These are phyloP conservation scores for Irpex rosettiformis DNA, from an alignment of 1,284 basidiomycete genomes.

Conservation along the genomic window DNA sequence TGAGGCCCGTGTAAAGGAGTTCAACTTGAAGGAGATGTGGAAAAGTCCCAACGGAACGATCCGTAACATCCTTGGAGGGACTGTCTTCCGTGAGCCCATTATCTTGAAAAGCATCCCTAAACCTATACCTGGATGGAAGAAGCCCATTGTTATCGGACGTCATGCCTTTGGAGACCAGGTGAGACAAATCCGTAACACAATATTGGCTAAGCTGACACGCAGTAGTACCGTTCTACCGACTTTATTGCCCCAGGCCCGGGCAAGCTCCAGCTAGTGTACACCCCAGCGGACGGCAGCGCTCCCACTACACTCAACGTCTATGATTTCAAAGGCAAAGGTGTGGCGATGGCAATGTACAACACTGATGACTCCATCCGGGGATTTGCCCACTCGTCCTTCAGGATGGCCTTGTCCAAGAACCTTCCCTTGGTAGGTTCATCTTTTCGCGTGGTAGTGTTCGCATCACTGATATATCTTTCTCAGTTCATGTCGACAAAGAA, in stretches of 20 bases:
- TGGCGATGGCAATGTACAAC: slow-evolving; percentile 94
- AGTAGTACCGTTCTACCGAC: slow-evolving; percentile 86
- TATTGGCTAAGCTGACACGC: not conserved
- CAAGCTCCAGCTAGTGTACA: slow-evolving; percentile 87
- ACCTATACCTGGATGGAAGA: slow-evolving; percentile 94
- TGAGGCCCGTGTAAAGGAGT: slow-evolving; percentile 91
- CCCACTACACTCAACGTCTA: slow-evolving; percentile 77
- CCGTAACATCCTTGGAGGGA: slow-evolving; percentile 95
- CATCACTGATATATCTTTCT: not conserved
- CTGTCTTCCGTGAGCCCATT: slow-evolving; percentile 98
- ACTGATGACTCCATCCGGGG: slow-evolving; percentile 94
- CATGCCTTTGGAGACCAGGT: slow-evolving; percentile 98
- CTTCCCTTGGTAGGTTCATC: slow-evolving; percentile 69
- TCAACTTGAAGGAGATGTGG: slow-evolving; percentile 99
- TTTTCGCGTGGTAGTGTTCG: not conserved
- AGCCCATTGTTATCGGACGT: slow-evolving; percentile 95
- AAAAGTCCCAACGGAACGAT: slow-evolving; percentile 94
- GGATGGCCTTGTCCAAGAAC: slow-evolving; percentile 96
- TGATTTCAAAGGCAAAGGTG: slow-evolving; percentile 86
- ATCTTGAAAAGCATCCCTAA: slow-evolving; percentile 88
- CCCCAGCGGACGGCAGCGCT: slow-evolving; percentile 68
- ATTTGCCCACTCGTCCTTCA: slow-evolving; percentile 97
- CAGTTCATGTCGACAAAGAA: slow-evolving; percentile 98
- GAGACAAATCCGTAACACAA: not conserved
- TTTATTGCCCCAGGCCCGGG: slow-evolving; percentile 85